phyloP scores from a whole-genome alignment of 2,329 filamentous ascomycete genomes.

The Neocucurbitaria cava region DNA sequence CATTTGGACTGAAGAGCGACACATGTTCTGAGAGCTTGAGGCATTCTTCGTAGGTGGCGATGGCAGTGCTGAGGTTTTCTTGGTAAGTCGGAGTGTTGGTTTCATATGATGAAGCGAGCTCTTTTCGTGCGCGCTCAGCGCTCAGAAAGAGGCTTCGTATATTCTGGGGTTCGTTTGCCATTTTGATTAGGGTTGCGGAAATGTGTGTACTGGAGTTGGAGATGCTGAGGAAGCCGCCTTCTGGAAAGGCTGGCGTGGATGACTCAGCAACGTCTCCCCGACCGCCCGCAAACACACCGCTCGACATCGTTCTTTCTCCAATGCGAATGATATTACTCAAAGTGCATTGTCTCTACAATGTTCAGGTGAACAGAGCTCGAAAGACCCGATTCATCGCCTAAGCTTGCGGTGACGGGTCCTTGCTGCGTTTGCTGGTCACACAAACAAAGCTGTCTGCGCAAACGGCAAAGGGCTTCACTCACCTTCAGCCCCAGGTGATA shows the following conservation, averaged over 20 bases:
- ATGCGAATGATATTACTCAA: background rate
- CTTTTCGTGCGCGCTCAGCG: conserved; percentile 63
- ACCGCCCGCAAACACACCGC: conserved; percentile 2
- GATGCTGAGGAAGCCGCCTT: background rate
- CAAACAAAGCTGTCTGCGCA: conserved; percentile 11
- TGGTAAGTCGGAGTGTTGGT: conserved; percentile 71
- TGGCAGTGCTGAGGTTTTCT: conserved; percentile 69
- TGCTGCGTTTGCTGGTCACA: conserved; percentile 23
- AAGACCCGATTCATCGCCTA: background rate
- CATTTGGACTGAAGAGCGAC: conserved; percentile 89
- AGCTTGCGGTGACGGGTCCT: conserved; percentile 7
- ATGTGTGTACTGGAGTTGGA: conserved; percentile 1
- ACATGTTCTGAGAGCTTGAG: conserved; percentile 71
- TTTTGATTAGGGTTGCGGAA: conserved; percentile 5
- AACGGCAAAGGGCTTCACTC: conserved; percentile 11
- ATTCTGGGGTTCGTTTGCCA: conserved; percentile 58
- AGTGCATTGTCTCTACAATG: background rate
- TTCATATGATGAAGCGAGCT: conserved; percentile 69
- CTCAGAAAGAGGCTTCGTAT: conserved; percentile 62
- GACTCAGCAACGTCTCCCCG: conserved; percentile 20
- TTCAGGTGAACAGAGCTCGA: background rate
- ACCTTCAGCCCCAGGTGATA: conserved; percentile 3
- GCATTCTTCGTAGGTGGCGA: conserved; percentile 77
- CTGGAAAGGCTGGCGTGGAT: background rate
- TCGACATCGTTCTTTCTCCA: background rate